Conservation (phyloP, 2,329 filamentous ascomycete species). For the Xylaria arbuscula region DNA sequence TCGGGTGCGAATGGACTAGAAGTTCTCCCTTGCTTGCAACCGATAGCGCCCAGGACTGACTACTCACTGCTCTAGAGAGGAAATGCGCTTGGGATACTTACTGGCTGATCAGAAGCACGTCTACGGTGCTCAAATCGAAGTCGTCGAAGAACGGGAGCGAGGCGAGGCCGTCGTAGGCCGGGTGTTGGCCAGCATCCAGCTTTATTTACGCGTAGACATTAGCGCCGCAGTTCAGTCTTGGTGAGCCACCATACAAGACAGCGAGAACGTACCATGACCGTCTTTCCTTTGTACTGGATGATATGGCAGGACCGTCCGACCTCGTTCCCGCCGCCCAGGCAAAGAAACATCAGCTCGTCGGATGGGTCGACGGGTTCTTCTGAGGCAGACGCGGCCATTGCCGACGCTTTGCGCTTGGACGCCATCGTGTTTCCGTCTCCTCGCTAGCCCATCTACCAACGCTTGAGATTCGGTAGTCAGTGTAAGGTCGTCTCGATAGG, state of each 20-base stretch:
- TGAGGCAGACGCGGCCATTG: slow-evolving; percentile 72
- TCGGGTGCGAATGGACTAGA: slow-evolving; percentile 10
- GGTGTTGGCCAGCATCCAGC: slow-evolving; percentile 98
- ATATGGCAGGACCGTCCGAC: slow-evolving; percentile 98
- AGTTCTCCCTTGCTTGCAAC: slow-evolving; percentile 37
- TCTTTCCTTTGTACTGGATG: slow-evolving; percentile 98
- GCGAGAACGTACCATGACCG: slow-evolving; percentile 82
- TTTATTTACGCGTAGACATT: slow-evolving; percentile 59
- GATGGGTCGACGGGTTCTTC: slow-evolving; percentile 93
- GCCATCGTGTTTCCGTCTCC: slow-evolving; percentile 70
- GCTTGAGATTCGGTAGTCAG: slow-evolving; percentile 8
- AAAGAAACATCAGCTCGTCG: slow-evolving; percentile 94
- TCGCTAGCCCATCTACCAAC: slow-evolving; percentile 25
- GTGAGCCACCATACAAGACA: slow-evolving; percentile 10
- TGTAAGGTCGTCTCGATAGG: slow-evolving; percentile 3
- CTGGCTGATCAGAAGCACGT: slow-evolving; percentile 98
- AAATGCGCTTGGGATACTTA: slow-evolving; percentile 68
- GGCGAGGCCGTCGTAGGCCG: slow-evolving; percentile 92
- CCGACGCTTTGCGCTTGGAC: slow-evolving; percentile 88
- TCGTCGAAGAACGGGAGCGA: slow-evolving; percentile 98
- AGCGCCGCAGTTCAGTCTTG: slow-evolving; percentile 31
- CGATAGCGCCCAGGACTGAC: slow-evolving; percentile 44
- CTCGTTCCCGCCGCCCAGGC: slow-evolving; percentile 94
- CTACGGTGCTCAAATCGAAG: slow-evolving; percentile 96
- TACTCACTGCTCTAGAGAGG: slow-evolving; percentile 35